A percentile compares a stretch with the other conserved stretches of the same genome.
Conservation (phyloP, 106 monocot species). For the Platanthera zijinensis region DNA sequence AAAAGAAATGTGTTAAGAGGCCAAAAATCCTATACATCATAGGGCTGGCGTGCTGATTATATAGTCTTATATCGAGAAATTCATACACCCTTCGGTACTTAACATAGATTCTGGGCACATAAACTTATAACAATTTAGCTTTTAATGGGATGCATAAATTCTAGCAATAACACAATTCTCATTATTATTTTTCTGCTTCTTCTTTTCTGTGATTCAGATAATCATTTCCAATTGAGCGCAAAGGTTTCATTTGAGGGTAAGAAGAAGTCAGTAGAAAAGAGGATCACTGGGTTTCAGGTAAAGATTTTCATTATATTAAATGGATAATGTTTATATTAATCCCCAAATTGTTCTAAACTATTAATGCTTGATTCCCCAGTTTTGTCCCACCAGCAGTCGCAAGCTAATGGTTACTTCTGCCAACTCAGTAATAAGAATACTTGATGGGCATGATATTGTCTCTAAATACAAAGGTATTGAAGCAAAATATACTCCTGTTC, state of each 20-base stretch:
- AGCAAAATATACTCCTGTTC: neutral
- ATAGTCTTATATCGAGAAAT: too few relatives aligned
- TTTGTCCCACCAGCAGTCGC: conserved; percentile 14
- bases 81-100: too few relatives aligned
- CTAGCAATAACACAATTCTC: too few relatives aligned
- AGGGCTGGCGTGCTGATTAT: too few relatives aligned
- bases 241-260: conserved; percentile 41
- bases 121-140: too few relatives aligned
- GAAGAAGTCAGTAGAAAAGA: conserved; percentile 59
- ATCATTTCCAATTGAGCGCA: conserved; percentile 39
- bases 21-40: too few relatives aligned
- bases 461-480: conserved; percentile 35
- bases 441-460: conserved; percentile 22
- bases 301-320: neutral
- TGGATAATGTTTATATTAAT: neutral
- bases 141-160: too few relatives aligned
- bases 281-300: conserved; percentile 92
- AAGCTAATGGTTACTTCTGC: conserved; percentile 34
- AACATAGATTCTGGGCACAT: too few relatives aligned
- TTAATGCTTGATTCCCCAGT: conserved; percentile 10
- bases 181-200: neutral
- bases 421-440: conserved; percentile 32
- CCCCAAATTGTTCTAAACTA: conserved; percentile 3
- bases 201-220: conserved; percentile 26
- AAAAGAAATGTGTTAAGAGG: too few relatives aligned